Evolutionary conservation across 2,329 filamentous ascomycete species (phyloP).

Genomic region (Aspergillus sp.): DNA sequence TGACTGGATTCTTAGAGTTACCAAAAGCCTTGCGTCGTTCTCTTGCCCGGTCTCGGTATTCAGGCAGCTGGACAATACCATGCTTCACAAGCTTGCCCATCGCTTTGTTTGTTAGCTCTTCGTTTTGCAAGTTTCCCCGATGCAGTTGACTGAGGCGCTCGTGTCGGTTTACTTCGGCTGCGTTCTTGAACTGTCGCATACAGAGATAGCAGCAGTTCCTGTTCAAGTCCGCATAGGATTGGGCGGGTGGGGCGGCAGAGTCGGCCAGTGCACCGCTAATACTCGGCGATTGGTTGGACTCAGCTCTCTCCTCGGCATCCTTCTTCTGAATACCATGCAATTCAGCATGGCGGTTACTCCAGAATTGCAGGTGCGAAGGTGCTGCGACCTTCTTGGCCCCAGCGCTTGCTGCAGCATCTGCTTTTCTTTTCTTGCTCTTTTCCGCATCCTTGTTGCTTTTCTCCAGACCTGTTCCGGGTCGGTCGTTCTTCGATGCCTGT

Average conservation of each 20-base stretch:
- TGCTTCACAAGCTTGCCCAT: conserved; percentile 40
- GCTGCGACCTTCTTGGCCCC: conserved; percentile 46
- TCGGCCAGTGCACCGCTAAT: conserved; percentile 11
- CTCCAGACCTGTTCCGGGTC: conserved; percentile 11
- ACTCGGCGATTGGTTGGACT: conserved; percentile 18
- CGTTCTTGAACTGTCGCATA: conserved; percentile 52
- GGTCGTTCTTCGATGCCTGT: conserved; percentile 16
- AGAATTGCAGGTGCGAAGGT: conserved; percentile 65
- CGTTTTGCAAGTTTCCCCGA: conserved; percentile 50
- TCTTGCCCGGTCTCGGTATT: conserved; percentile 45
- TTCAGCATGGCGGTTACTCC: conserved; percentile 66
- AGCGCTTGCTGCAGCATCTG: conserved; percentile 33
- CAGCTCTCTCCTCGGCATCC: conserved; percentile 19
- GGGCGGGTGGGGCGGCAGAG: conserved; percentile 34
- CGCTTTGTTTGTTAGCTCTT: conserved; percentile 39
- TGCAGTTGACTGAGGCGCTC: conserved; percentile 57
- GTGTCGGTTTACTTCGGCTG: conserved; percentile 54
- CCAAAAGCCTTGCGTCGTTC: conserved; percentile 44
- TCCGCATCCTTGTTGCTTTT: conserved; percentile 37
- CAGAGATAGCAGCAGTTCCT: conserved; percentile 60
- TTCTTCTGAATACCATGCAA: conserved; percentile 50
- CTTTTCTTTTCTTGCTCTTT: conserved; percentile 44
- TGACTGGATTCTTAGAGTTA: conserved; percentile 16
- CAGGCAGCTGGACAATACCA: conserved; percentile 30
- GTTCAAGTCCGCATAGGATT: conserved; percentile 58